phyloP scores from a whole-genome alignment of 768 basidiomycete genomes.

The Hericium rajendrae region DNA sequence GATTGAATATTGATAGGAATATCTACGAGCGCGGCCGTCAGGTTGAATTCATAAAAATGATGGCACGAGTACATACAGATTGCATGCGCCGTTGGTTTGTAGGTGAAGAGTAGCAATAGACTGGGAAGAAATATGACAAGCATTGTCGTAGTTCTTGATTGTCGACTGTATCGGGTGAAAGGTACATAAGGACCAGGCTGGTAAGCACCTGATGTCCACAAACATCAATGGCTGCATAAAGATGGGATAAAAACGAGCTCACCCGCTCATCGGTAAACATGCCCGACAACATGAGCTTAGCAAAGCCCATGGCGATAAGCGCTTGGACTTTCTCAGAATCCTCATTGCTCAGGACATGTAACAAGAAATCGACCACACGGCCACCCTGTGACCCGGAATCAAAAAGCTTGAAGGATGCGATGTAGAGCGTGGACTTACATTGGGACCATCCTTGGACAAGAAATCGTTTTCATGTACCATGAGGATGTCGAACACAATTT shows the following conservation, averaged over 20 bases:
- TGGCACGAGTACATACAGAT: slow-evolving; percentile 35
- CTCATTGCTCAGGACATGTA: slow-evolving; percentile 41
- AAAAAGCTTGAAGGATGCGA: neutral
- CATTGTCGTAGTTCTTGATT: slow-evolving; percentile 85
- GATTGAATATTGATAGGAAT: slow-evolving; percentile 58
- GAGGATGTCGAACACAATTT: slow-evolving; percentile 76
- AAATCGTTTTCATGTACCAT: slow-evolving; percentile 73
- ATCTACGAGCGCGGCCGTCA: slow-evolving; percentile 34
- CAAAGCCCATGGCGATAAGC: slow-evolving; percentile 63
- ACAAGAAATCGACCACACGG: slow-evolving; percentile 59
- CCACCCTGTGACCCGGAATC: slow-evolving; percentile 26
- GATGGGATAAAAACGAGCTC: slow-evolving; percentile 15
- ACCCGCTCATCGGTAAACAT: slow-evolving; percentile 68
- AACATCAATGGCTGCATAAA: neutral
- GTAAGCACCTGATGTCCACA: slow-evolving; percentile 30
- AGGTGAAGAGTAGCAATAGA: slow-evolving; percentile 75
- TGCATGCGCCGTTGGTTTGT: slow-evolving; percentile 68
- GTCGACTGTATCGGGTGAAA: slow-evolving; percentile 70
- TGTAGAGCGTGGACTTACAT: slow-evolving; percentile 6
- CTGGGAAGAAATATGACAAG: slow-evolving; percentile 77
- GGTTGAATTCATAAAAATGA: neutral
- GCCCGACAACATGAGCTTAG: slow-evolving; percentile 78
- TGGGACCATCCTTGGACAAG: slow-evolving; percentile 35
- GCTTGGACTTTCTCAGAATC: slow-evolving; percentile 61
- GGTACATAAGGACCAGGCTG: slow-evolving; percentile 48